A percentile compares a stretch with the other conserved stretches of the same genome.
These are phyloP conservation scores for Serendipita sp. DNA, from an alignment of 768 basidiomycete species.

Conservation along the genomic window DNA sequence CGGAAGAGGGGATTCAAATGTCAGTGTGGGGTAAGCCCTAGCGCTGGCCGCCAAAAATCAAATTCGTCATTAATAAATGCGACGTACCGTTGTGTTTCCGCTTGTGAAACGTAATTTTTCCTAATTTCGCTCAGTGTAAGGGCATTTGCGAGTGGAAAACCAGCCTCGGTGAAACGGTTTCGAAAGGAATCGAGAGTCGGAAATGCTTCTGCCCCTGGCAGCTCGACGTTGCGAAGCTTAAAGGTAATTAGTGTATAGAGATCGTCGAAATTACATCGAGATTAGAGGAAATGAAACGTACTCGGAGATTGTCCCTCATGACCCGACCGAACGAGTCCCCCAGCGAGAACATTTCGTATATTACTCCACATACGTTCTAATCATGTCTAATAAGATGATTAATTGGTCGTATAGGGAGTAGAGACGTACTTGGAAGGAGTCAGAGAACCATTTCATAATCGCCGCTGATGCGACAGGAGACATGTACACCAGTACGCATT, in stretches of 20 bases:
- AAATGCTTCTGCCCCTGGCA: constrained; percentile 60
- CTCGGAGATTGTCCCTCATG: constrained; percentile 79
- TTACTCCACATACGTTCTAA: constrained; percentile 21
- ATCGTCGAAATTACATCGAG: not conserved
- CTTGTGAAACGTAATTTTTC: constrained; percentile 26
- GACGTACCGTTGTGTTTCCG: constrained; percentile 22
- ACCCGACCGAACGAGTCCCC: constrained; percentile 81
- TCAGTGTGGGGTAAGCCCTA: not conserved
- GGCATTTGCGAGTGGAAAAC: constrained; percentile 40
- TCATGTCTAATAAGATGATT: constrained; percentile 18
- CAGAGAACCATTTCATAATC: constrained; percentile 59
- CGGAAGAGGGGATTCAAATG: not conserved
- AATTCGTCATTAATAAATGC: constrained; percentile 34
- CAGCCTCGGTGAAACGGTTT: constrained; percentile 39
- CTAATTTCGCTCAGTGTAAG: constrained; percentile 59
- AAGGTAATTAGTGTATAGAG: not conserved
- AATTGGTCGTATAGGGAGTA: constrained; percentile 17
- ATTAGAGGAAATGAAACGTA: constrained; percentile 18
- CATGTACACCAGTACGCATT: constrained; percentile 91
- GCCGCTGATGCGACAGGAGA: constrained; percentile 36
- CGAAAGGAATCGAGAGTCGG: constrained; percentile 39
- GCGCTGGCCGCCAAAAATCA: too few relatives aligned
- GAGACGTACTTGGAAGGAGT: constrained; percentile 24
- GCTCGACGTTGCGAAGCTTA: constrained; percentile 51
- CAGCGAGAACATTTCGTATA: constrained; percentile 91